Evolutionary conservation across 192 early-diverging fungal genomes (phyloP), one percentile per base, ranked within the genome.

Genomic region (Backusella liffmaniae): DNA sequence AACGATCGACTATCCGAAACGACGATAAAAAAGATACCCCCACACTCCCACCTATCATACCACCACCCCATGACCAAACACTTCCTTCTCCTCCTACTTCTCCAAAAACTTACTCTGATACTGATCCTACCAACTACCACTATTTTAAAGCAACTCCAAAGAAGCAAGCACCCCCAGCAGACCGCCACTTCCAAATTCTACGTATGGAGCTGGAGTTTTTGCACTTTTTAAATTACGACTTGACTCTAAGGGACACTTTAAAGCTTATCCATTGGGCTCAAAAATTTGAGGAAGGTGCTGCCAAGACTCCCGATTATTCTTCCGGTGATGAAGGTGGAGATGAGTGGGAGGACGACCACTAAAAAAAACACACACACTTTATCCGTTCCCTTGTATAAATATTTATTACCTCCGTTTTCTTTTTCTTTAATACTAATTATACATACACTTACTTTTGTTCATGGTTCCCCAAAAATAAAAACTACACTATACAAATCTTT

Each of bases 171-270:
- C 35, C 21, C 26, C n/a, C 18, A 39, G 12, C 35, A 44, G 76
- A 34, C 65, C 68, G 32, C 3, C 44, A 35, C 29, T 56, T 66
- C 62, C 82, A 83, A 51, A 79, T 87, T 2, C 68, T 81, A 36
- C 82, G 84, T 13, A 87, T 87, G 86, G 86, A 87, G 67, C 23
- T 77, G n/a, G 86, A 87, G 44, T 87, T 85, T 37, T 73, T 87
- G 66, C 80, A 83, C 13, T 87, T 87, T 73, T 73, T 87, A 4
- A 79, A 84, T 66, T 84, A 77, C 65, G 84, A 87, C 44, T 77
- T 87, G 15, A 29, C 72, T 10, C 7, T 73, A 32, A 41, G 30
- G 13, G 72, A 73, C 4, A 51, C 72, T 23, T 21, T 65, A 21
- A 51, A 7, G 2, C 53, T 65, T 13, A 37, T 73, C 10, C 72